These are phyloP conservation scores for Buddleja alternifolia DNA, from an alignment of 257 asterid species.

Conservation along the genomic window DNA sequence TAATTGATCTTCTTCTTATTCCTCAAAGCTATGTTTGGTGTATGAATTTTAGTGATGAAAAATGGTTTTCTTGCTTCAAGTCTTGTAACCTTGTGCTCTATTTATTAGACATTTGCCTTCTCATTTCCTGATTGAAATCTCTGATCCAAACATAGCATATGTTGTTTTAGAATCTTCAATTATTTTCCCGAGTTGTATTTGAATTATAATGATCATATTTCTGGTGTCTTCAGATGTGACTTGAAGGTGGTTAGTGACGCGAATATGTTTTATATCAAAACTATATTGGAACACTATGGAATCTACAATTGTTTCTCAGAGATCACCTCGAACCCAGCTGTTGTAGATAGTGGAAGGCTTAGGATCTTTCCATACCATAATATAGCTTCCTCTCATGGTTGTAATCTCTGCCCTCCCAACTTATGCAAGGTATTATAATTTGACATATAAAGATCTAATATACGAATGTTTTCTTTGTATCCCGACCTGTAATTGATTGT, in stretches of 20 bases:
- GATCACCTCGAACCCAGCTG: constrained; percentile 64
- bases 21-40: no score
- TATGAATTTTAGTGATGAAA: no score
- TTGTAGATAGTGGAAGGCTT: constrained; percentile 60
- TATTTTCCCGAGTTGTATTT: neutral
- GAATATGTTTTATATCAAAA: constrained; percentile 69
- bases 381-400: constrained; percentile 49
- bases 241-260: constrained; percentile 86
- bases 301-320: constrained; percentile 68
- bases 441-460: neutral
- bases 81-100: no score
- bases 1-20: no score
- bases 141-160: neutral
- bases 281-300: constrained; percentile 67
- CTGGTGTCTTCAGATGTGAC: constrained; percentile 65
- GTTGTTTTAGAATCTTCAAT: neutral
- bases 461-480: neutral
- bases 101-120: no score
- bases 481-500: neutral
- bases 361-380: constrained; percentile 64
- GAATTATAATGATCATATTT: constrained; percentile 1
- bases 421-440: constrained; percentile 72
- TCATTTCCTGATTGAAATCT: no score
- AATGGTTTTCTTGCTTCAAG: no score
- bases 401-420: constrained; percentile 77